Conservation (phyloP, 2,329 filamentous ascomycete species). For the Sclerotinia sclerotiorum region DNA sequence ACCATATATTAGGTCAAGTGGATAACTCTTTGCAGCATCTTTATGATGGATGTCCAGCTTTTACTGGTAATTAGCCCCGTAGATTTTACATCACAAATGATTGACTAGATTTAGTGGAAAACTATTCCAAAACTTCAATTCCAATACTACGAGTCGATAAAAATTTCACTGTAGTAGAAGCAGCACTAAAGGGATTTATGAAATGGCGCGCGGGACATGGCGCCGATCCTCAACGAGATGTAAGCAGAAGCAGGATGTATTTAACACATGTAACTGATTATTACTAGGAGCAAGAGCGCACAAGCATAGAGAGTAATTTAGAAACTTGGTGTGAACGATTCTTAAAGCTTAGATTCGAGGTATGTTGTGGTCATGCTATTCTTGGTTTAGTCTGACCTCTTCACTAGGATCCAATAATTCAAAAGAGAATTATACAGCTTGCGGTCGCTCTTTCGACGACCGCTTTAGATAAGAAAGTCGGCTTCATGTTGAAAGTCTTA, state of each 20-base stretch:
- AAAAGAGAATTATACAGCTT: conserved; percentile 77
- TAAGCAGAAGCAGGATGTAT: conserved; percentile 21
- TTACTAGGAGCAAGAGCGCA: conserved; percentile 50
- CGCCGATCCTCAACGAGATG: conserved; percentile 49
- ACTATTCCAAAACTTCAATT: conserved; percentile 67
- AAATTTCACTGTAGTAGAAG: conserved; percentile 85
- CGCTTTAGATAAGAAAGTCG: conserved; percentile 72
- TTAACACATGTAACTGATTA: conserved; percentile 29
- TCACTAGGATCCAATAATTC: conserved; percentile 69
- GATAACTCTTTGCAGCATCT: conserved; percentile 72
- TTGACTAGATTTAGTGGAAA: conserved; percentile 45
- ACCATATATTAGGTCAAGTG: conserved; percentile 79
- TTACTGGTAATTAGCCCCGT: conserved; percentile 55
- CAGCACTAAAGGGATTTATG: conserved; percentile 82
- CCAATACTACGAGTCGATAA: conserved; percentile 80
- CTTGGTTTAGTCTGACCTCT: conserved; percentile 26
- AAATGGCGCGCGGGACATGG: conserved; percentile 66
- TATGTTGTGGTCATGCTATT: conserved; percentile 20
- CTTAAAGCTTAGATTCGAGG: conserved; percentile 68
- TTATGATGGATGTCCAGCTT: conserved; percentile 67
- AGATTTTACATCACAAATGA: conserved; percentile 17
- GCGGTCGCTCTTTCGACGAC: conserved; percentile 83
- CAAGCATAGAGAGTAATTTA: conserved; percentile 60
- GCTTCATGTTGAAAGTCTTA: conserved; percentile 84
- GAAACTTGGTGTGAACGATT: conserved; percentile 72